A percentile compares a stretch with the other conserved stretches of the same genome.
phyloP scores from a whole-genome alignment of 2,329 filamentous ascomycete genomes.

The Stachybotrys chartarum region DNA sequence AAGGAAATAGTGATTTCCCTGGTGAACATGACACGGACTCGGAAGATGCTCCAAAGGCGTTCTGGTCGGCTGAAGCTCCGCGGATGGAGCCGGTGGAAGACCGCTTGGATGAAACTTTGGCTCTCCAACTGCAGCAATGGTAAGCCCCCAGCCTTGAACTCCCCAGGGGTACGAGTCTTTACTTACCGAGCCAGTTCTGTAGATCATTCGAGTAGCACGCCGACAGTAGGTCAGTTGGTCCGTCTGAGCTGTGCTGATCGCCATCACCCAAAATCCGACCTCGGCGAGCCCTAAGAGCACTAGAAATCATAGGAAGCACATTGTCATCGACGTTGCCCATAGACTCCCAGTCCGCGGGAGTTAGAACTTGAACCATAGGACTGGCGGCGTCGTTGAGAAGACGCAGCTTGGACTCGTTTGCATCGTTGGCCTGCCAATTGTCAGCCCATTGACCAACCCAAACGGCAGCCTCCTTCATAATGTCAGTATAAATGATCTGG shows the following conservation, averaged over 20 bases:
- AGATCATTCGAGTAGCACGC: slow-evolving; percentile 17
- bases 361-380: slow-evolving; percentile 19
- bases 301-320: slow-evolving; percentile 19
- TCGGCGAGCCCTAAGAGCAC: slow-evolving; percentile 24
- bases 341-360: slow-evolving; percentile 15
- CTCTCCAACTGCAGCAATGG: slow-evolving; percentile 17
- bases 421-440: slow-evolving; percentile 21
- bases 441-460: slow-evolving; percentile 29
- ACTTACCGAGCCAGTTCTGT: slow-evolving; percentile 30
- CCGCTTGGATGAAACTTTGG: slow-evolving; percentile 16
- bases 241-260: slow-evolving; percentile 3
- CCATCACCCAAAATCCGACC: slow-evolving; percentile 13
- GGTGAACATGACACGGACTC: slow-evolving; percentile 7
- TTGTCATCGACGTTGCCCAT: slow-evolving; percentile 22
- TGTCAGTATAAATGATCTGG: slow-evolving; percentile 18
- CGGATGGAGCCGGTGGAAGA: slow-evolving; percentile 18
- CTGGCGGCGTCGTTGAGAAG: slow-evolving; percentile 18
- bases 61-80: slow-evolving; percentile 12
- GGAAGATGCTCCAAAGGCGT: slow-evolving; percentile 5
- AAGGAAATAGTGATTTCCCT: slow-evolving; percentile 19
- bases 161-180: background rate
- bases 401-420: slow-evolving; percentile 23
- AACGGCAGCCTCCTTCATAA: slow-evolving; percentile 14
- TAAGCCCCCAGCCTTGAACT: background rate
- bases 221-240: slow-evolving; percentile 16